phyloP scores from a whole-genome alignment of 108 stramenopile species.

The Schizochytrium sp. region DNA sequence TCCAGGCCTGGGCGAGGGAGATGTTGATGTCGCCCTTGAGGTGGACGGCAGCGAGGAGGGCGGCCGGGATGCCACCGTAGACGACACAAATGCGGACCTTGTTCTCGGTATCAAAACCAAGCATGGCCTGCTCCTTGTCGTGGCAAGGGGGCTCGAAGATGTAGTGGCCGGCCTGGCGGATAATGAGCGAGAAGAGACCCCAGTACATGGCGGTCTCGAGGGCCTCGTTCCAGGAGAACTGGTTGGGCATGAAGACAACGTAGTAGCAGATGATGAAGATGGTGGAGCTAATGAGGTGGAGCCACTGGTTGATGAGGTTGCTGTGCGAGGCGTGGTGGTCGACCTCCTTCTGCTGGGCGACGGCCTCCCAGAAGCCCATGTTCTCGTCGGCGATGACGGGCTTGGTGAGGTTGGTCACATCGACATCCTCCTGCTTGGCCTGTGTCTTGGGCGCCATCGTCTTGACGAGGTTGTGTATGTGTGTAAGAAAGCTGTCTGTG shows the following conservation, averaged over 20 bases:
- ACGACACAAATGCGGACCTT: neutral
- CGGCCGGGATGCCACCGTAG: neutral
- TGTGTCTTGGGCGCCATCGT: neutral
- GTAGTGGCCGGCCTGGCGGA: slow-evolving; percentile 15
- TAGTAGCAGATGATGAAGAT: slow-evolving; percentile 10
- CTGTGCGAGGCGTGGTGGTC: slow-evolving; percentile 16
- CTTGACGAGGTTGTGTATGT: neutral
- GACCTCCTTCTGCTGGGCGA: slow-evolving; percentile 3
- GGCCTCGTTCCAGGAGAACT: neutral
- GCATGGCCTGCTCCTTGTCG: slow-evolving; percentile 21
- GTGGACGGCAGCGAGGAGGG: neutral
- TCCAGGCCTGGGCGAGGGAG: slow-evolving; percentile 11
- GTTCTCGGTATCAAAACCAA: slow-evolving; percentile 14
- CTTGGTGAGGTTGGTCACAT: neutral
- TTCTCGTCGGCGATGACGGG: neutral
- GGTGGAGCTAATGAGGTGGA: slow-evolving; percentile 10
- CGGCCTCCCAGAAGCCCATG: neutral
- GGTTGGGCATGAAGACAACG: neutral
- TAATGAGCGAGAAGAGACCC: slow-evolving; percentile 12
- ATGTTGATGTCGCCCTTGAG: neutral
- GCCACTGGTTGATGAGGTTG: slow-evolving; percentile 21
- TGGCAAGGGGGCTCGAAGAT: slow-evolving; percentile 15
- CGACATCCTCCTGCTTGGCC: neutral
- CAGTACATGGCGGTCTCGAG: slow-evolving; percentile 9
- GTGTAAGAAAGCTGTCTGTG: no score